Percentiles rank a stretch among this genome's conserved stretches.
Conservation (phyloP, 345 rosid genomes). For the Diplotaxis tenuifolia region DNA sequence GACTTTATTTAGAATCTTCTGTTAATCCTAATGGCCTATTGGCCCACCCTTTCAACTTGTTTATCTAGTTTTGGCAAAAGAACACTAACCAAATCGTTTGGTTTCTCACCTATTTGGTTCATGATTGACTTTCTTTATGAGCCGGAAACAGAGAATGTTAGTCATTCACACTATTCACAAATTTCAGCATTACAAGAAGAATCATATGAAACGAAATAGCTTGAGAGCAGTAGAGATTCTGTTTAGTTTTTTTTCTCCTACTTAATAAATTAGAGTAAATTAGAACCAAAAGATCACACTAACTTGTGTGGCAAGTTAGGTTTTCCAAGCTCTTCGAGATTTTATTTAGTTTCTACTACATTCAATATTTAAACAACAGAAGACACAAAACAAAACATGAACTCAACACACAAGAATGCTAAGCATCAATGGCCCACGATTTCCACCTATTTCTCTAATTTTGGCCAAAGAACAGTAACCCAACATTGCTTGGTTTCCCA, state of each 20-base stretch:
- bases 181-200: background rate
- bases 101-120: slow-evolving; percentile 24
- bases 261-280: no score
- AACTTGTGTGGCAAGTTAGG: background rate
- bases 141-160: slow-evolving; percentile 10
- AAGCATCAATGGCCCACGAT: no score
- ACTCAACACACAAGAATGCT: no score
- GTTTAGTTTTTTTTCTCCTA: slow-evolving; percentile 10
- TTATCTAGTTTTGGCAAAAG: slow-evolving; percentile 5
- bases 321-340: background rate
- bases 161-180: slow-evolving; percentile 23
- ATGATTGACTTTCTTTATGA: background rate
- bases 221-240: slow-evolving; percentile 5
- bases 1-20: background rate
- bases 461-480: no score
- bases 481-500: no score
- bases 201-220: slow-evolving; percentile 2
- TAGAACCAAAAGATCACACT: background rate
- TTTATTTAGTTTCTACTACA: background rate
- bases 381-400: no score
- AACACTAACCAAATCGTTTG: slow-evolving; percentile 6
- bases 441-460: no score
- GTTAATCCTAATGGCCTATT: background rate
- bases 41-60: slow-evolving; percentile 8
- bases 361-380: no score